phyloP scores from a whole-genome alignment of 23 red algal genomes.

The Gracilaria domingensis region DNA sequence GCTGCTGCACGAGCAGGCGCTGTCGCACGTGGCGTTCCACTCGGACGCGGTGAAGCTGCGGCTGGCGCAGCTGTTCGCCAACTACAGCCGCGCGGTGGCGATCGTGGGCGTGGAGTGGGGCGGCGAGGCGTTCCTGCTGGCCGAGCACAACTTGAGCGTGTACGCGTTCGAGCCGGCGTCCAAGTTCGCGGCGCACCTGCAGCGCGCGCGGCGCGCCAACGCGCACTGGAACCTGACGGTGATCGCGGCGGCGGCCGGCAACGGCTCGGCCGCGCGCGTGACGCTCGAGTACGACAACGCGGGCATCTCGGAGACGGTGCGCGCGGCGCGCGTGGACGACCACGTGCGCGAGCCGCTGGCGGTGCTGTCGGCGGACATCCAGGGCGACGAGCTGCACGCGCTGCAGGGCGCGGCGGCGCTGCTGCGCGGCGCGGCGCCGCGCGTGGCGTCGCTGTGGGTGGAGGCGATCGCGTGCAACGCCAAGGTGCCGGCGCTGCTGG shows the following conservation, averaged over 20 bases:
- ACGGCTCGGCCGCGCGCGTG: neutral
- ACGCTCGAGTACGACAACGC: slow-evolving; percentile 52
- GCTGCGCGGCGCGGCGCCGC: neutral
- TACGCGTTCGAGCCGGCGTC: slow-evolving; percentile 49
- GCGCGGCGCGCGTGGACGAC: slow-evolving; percentile 29
- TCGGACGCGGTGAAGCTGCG: slow-evolving; percentile 35
- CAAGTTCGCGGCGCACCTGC: slow-evolving; percentile 33
- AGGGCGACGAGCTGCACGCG: slow-evolving; percentile 64
- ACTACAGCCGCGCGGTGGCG: neutral
- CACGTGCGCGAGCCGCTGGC: slow-evolving; percentile 26
- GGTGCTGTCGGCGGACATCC: slow-evolving; percentile 56
- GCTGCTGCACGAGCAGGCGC: slow-evolving; percentile 42
- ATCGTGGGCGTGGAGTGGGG: slow-evolving; percentile 71
- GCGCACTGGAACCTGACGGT: slow-evolving; percentile 38
- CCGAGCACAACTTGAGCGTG: slow-evolving; percentile 13
- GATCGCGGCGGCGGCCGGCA: slow-evolving; percentile 10
- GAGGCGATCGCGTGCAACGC: slow-evolving; percentile 65
- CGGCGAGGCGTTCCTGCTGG: slow-evolving; percentile 23
- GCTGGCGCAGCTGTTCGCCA: slow-evolving; percentile 38
- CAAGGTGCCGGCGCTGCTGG: neutral
- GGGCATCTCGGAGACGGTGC: slow-evolving; percentile 13
- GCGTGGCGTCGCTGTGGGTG: slow-evolving; percentile 52
- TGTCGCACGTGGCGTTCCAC: slow-evolving; percentile 67
- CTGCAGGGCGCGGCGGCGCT: slow-evolving; percentile 24
- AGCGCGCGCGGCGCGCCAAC: neutral